A percentile compares a stretch with the other conserved stretches of the same genome.
Conservation (phyloP, 257 asterid species). For the Solanum ossicruentum region DNA sequence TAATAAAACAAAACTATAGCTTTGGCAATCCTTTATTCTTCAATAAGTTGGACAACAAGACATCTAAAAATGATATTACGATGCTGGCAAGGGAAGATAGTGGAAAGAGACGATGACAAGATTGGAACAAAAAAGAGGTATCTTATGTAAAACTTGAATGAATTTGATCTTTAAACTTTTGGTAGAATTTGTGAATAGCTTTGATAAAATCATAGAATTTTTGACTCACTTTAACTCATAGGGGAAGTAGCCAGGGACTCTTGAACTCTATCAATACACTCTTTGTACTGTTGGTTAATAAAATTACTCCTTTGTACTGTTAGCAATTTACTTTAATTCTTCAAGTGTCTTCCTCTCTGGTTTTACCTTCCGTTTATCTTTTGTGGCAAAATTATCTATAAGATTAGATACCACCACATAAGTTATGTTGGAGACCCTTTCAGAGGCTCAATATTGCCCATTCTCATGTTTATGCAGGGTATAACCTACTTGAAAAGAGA, state of each 20-base stretch:
- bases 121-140: neutral
- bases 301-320: no score
- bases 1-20: neutral
- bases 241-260: neutral
- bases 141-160: neutral
- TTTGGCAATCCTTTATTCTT: neutral
- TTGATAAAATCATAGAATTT: neutral
- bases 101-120: neutral
- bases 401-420: neutral
- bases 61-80: neutral
- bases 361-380: neutral
- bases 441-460: neutral
- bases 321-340: neutral
- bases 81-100: neutral
- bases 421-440: neutral
- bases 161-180: neutral
- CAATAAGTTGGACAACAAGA: neutral
- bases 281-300: neutral
- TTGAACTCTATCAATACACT: neutral
- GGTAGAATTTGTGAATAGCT: neutral
- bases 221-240: neutral
- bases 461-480: neutral
- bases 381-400: neutral
- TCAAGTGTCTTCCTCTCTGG: neutral
- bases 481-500: neutral